Conservation (phyloP, 441 rosid genomes). For the Viola pubescens region DNA sequence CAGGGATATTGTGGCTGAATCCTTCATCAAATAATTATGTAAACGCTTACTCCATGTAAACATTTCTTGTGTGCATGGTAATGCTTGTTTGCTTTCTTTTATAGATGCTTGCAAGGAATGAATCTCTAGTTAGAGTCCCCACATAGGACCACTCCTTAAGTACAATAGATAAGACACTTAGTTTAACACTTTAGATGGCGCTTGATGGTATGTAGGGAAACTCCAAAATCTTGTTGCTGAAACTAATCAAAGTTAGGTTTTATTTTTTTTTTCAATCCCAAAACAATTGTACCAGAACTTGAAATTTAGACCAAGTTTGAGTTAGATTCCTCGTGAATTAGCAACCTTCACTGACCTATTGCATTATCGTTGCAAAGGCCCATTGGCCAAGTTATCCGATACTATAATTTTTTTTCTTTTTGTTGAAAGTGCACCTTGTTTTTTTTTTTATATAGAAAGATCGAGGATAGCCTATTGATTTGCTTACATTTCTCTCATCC, state of each 20-base stretch:
- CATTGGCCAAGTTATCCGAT: constrained; percentile 1
- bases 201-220: neutral
- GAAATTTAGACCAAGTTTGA: constrained; percentile 7
- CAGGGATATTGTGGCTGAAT: no score
- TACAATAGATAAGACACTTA: no score
- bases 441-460: neutral
- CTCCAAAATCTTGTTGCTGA: neutral
- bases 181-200: neutral
- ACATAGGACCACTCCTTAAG: no score
- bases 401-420: neutral
- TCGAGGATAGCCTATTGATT: neutral
- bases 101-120: no score
- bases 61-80: no score
- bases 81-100: no score
- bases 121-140: no score
- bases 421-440: neutral
- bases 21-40: no score
- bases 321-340: neutral
- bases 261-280: neutral
- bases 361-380: neutral
- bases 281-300: neutral
- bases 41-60: no score
- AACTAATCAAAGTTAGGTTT: neutral
- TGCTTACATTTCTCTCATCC: neutral
- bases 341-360: neutral